Conservation (phyloP, 78 protist species). For the Polysphondylium violaceum region DNA sequence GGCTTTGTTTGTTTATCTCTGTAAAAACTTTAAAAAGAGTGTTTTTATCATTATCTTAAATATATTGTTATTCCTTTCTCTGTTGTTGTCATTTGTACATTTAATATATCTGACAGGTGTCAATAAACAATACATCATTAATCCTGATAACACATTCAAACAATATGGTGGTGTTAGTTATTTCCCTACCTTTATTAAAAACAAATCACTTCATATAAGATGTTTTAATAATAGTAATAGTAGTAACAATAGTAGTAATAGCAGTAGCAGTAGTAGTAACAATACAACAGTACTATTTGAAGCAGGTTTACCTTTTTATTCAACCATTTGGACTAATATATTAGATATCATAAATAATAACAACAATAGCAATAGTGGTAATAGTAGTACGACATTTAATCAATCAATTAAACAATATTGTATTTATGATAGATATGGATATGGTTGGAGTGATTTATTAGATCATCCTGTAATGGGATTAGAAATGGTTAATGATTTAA, state of each 20-base stretch:
- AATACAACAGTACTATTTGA: constrained; percentile 9
- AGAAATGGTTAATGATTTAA: constrained; percentile 4
- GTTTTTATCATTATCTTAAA: too few relatives aligned
- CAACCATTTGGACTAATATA: constrained; percentile 37
- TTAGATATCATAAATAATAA: neutral
- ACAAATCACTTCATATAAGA: constrained; percentile 17
- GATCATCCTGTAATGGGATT: neutral
- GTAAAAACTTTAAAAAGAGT: too few relatives aligned
- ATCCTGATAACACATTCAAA: too few relatives aligned
- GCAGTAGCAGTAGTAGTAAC: neutral
- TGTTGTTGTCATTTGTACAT: too few relatives aligned
- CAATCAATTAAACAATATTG: constrained; percentile 30
- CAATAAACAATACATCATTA: too few relatives aligned
- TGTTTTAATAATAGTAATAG: neutral
- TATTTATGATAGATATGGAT: constrained; percentile 57
- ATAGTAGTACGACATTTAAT: neutral
- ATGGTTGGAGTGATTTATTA: constrained; percentile 32
- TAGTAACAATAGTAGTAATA: neutral
- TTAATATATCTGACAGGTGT: too few relatives aligned
- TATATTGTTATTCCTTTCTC: too few relatives aligned
- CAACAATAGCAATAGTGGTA: neutral
- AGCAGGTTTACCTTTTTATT: constrained; percentile 48
- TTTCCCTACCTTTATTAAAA: neutral
- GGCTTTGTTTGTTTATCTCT: too few relatives aligned
- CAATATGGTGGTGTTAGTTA: constrained; percentile 8